phyloP scores from a whole-genome alignment of 2,329 filamentous ascomycete species.

The Phaeosphaeria sp. region DNA sequence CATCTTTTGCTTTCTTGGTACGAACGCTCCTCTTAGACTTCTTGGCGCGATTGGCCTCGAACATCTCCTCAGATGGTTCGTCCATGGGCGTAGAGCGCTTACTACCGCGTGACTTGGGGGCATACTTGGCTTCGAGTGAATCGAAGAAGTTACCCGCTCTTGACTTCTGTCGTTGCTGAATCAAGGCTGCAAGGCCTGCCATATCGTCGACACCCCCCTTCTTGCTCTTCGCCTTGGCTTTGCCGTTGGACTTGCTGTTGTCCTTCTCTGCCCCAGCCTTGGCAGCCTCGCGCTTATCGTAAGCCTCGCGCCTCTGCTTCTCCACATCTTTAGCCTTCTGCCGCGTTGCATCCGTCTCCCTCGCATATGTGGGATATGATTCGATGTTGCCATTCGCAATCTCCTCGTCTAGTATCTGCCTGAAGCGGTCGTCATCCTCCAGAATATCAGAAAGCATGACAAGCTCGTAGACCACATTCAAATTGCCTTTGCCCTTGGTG shows the following conservation, averaged over 20 bases:
- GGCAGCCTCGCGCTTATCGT: slow-evolving; percentile 58
- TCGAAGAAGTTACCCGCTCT: slow-evolving; percentile 45
- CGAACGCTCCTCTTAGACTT: slow-evolving; percentile 28
- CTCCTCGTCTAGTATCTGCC: slow-evolving; percentile 78
- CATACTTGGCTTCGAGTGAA: slow-evolving; percentile 43
- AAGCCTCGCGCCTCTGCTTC: slow-evolving; percentile 47
- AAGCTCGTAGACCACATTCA: slow-evolving; percentile 77
- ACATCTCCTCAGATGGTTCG: slow-evolving; percentile 69
- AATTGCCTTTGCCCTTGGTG: slow-evolving; percentile 72
- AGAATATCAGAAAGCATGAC: slow-evolving; percentile 88
- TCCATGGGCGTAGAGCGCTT: slow-evolving; percentile 53
- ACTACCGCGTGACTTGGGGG: slow-evolving; percentile 52
- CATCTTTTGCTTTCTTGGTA: slow-evolving; percentile 24
- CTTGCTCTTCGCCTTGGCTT: slow-evolving; percentile 55
- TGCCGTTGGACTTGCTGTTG: slow-evolving; percentile 32
- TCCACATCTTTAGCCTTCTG: slow-evolving; percentile 42
- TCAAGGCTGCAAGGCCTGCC: slow-evolving; percentile 44
- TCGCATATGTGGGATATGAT: slow-evolving; percentile 71
- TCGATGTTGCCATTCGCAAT: slow-evolving; percentile 74
- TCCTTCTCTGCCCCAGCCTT: slow-evolving; percentile 71
- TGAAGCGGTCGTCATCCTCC: slow-evolving; percentile 85
- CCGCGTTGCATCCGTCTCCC: slow-evolving; percentile 59
- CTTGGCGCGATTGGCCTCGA: slow-evolving; percentile 47
- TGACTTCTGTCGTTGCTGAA: slow-evolving; percentile 44
- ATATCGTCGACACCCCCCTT: slow-evolving; percentile 42